Evolutionary conservation across 2,329 filamentous ascomycete species (phyloP).

Genomic region (Gnomoniopsis sp.): DNA sequence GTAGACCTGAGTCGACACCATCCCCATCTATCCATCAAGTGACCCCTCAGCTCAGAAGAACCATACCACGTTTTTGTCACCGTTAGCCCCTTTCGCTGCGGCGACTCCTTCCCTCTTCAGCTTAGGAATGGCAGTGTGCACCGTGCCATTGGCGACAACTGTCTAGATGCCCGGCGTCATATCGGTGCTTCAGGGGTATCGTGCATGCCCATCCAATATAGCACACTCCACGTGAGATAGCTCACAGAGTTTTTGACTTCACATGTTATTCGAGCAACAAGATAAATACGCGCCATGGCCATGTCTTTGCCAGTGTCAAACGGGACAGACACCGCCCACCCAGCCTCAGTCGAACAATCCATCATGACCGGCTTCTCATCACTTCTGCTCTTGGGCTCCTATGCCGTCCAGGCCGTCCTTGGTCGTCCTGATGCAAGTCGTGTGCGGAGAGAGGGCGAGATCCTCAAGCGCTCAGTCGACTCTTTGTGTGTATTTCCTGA

Average conservation of each 20-base stretch:
- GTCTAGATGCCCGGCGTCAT: constrained; percentile 18
- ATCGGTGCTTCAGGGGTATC: constrained; percentile 24
- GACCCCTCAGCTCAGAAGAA: too few species aligned
- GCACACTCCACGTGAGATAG: constrained; percentile 5
- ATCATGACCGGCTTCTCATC: constrained; percentile 34
- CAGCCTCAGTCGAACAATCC: constrained; percentile 4
- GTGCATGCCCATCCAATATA: too few species aligned
- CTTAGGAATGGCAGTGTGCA: background rate
- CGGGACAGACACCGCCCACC: background rate
- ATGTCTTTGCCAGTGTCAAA: background rate
- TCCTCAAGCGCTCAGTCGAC: constrained; percentile 48
- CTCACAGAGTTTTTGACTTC: background rate
- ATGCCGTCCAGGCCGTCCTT: constrained; percentile 49
- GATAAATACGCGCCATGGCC: background rate
- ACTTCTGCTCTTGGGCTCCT: constrained; percentile 47
- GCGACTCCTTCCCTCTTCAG: background rate
- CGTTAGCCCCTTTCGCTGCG: background rate
- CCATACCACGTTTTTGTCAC: background rate
- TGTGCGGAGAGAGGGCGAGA: constrained; percentile 29
- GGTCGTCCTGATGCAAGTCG: constrained; percentile 38
- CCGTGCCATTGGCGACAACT: constrained; percentile 6
- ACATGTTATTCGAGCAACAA: background rate
- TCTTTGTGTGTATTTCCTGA: constrained; percentile 35
- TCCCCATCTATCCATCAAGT: too few species aligned
- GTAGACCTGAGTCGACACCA: too few species aligned